These are phyloP conservation scores for Cyamopsis tetragonoloba DNA, from an alignment of 306 rosid species.

Conservation along the genomic window DNA sequence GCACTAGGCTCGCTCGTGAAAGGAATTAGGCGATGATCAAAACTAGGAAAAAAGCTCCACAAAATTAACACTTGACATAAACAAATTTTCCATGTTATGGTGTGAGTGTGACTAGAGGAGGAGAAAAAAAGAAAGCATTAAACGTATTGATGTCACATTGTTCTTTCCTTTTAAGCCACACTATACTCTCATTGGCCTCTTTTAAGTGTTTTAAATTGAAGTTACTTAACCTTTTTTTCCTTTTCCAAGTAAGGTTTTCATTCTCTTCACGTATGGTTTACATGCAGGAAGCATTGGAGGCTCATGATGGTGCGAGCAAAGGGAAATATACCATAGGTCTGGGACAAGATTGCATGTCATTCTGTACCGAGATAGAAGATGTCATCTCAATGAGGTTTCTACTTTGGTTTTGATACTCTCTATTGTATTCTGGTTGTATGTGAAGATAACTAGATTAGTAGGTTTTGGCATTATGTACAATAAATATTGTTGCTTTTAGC, in stretches of 20 bases:
- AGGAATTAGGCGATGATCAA: neutral
- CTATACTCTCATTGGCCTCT: neutral
- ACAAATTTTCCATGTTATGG: neutral
- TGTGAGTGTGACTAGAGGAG: neutral
- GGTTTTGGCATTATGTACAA: neutral
- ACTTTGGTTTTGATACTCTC: conserved; percentile 9
- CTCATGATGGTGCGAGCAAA: conserved; percentile 93
- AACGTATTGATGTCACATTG: neutral
- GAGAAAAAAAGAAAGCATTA: neutral
- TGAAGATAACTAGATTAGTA: neutral
- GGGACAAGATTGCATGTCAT: conserved; percentile 97
- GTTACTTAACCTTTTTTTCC: neutral
- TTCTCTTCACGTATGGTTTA: conserved; percentile 5
- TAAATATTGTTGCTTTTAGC: neutral
- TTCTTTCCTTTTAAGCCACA: neutral
- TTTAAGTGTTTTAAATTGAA: neutral
- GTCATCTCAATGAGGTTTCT: conserved; percentile 95
- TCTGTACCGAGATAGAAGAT: conserved; percentile 92
- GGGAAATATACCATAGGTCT: conserved; percentile 98
- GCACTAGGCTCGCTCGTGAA: neutral
- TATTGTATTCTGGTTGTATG: neutral
- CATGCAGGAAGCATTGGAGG: conserved; percentile 86
- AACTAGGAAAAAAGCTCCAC: neutral
- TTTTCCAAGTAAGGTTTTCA: conserved; percentile 9
- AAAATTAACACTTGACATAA: neutral